Percentiles rank a stretch among this genome's conserved stretches.
These are phyloP conservation scores for Primulina tabacum DNA, from an alignment of 257 asterid species.

Conservation along the genomic window DNA sequence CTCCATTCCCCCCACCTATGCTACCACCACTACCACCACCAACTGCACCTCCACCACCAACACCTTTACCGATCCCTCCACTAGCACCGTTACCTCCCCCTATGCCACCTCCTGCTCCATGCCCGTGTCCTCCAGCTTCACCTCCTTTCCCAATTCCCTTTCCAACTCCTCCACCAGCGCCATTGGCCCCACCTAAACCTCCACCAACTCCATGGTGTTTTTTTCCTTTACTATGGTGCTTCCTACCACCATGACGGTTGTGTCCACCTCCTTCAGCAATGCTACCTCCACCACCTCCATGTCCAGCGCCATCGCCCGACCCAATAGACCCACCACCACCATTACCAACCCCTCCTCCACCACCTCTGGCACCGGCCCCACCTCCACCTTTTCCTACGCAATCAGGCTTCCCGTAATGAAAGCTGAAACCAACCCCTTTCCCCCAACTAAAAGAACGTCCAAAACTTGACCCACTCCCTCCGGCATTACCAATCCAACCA, in stretches of 20 bases:
- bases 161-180: slow-evolving; percentile 22
- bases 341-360: background rate
- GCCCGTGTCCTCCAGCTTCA: slow-evolving; percentile 11
- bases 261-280: slow-evolving; percentile 5
- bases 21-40: slow-evolving; percentile 22
- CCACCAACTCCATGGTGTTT: slow-evolving; percentile 13
- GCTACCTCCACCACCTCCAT: background rate
- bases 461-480: background rate
- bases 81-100: slow-evolving; percentile 16
- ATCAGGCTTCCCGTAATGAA: slow-evolving; percentile 25
- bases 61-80: slow-evolving; percentile 3
- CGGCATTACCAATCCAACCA: slow-evolving; percentile 17
- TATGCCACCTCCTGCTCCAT: slow-evolving; percentile 17
- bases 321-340: background rate
- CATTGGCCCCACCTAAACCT: slow-evolving; percentile 20
- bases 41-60: slow-evolving; percentile 19
- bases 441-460: slow-evolving; percentile 12
- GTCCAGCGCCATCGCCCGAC: background rate
- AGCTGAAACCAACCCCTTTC: slow-evolving; percentile 18
- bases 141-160: slow-evolving; percentile 25
- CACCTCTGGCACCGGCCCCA: slow-evolving; percentile 6
- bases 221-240: background rate
- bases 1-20: slow-evolving; percentile 10
- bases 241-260: background rate
- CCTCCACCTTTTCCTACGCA: slow-evolving; percentile 31